These are phyloP conservation scores for Ambrosia artemisiifolia DNA, from an alignment of 129 eudicot genomes.

Conservation along the genomic window DNA sequence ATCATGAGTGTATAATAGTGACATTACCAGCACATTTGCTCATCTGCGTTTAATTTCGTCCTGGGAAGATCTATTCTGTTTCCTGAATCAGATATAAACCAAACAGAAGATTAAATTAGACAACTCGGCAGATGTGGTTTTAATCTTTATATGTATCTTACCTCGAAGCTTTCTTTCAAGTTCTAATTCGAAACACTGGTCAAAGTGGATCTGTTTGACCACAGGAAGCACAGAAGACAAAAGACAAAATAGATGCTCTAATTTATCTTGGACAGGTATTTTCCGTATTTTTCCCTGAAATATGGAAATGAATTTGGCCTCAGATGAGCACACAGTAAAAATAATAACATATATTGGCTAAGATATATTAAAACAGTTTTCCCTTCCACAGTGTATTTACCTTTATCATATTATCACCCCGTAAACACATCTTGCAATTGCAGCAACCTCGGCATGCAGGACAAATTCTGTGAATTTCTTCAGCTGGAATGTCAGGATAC, in stretches of 20 bases:
- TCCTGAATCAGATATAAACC: constrained; percentile 43
- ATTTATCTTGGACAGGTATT: constrained; percentile 77
- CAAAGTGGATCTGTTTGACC: constrained; percentile 68
- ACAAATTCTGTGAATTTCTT: constrained; percentile 70
- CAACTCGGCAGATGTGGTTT: neutral
- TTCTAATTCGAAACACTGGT: constrained; percentile 85
- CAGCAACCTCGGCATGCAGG: constrained; percentile 97
- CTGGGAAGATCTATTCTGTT: constrained; percentile 71
- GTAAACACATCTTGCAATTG: constrained; percentile 75
- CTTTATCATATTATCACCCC: constrained; percentile 83
- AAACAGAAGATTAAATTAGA: constrained; percentile 2
- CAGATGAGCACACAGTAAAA: neutral
- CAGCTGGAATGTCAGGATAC: constrained; percentile 66
- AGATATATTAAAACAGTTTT: neutral
- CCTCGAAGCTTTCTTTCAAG: constrained; percentile 84
- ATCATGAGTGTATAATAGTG: neutral
- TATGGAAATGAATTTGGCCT: constrained; percentile 2
- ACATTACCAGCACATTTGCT: constrained; percentile 95
- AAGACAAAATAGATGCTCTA: constrained; percentile 83
- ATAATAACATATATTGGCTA: neutral
- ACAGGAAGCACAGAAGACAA: constrained; percentile 87
- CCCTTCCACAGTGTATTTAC: constrained; percentile 36
- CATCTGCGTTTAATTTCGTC: constrained; percentile 87
- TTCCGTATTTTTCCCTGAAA: constrained; percentile 77
- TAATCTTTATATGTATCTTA: constrained; percentile 29